A percentile compares a stretch with the other conserved stretches of the same genome.
Evolutionary conservation across 2,329 filamentous ascomycete species (phyloP).

Genomic region (Calonectria honghensis): DNA sequence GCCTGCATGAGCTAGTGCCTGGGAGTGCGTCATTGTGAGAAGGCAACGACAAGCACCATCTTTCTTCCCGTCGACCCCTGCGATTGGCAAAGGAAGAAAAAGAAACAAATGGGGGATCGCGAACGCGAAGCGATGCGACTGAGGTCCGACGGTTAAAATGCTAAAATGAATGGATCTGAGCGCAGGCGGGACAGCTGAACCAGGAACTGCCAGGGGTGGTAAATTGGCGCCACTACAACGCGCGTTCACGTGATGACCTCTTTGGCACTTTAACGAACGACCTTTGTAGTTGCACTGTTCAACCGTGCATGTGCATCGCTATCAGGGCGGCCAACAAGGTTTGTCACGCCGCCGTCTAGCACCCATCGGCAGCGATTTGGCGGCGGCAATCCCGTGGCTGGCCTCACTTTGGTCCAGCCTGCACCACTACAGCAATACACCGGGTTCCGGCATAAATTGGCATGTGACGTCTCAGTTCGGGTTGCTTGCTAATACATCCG

Average conservation of each 20-base stretch:
- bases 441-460: conserved; percentile 24
- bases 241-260: conserved; percentile 55
- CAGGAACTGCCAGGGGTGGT: not conserved
- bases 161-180: conserved; percentile 39
- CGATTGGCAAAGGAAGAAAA: conserved; percentile 21
- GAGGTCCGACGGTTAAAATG: conserved; percentile 44
- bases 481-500: conserved; percentile 11
- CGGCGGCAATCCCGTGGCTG: not conserved
- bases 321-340: not conserved
- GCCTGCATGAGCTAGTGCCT: conserved; percentile 57
- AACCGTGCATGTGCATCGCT: conserved; percentile 10
- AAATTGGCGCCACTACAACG: conserved; percentile 50
- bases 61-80: conserved; percentile 29
- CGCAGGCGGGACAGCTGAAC: conserved; percentile 30
- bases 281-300: not conserved
- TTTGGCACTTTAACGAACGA: not conserved
- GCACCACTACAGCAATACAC: conserved; percentile 22
- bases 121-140: not conserved
- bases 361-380: not conserved
- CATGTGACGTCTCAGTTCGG: conserved; percentile 2
- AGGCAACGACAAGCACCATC: conserved; percentile 43
- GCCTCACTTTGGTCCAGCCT: not conserved
- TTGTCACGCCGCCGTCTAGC: not conserved
- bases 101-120: conserved; percentile 2
- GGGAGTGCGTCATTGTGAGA: conserved; percentile 55